A percentile compares a stretch with the other conserved stretches of the same genome.
These are phyloP conservation scores for Eragrostis nindensis DNA, from an alignment of 176 grass and related monocot genomes.

Conservation along the genomic window DNA sequence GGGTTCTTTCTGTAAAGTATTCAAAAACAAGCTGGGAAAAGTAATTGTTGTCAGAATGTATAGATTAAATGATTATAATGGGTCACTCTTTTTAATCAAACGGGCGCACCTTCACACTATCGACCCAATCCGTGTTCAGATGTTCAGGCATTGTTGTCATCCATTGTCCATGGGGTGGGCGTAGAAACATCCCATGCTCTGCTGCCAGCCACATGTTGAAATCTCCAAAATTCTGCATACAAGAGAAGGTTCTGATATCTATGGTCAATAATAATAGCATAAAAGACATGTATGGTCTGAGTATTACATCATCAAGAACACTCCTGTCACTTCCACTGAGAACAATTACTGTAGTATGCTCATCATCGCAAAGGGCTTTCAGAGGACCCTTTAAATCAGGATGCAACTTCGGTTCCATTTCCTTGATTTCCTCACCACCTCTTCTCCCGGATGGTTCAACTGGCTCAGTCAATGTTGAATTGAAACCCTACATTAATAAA, in stretches of 20 bases:
- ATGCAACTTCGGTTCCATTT: conserved; percentile 98
- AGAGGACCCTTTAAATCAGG: conserved; percentile 80
- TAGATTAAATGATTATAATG: conserved; percentile 15
- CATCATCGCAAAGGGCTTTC: conserved; percentile 78
- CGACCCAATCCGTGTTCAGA: conserved; percentile 98
- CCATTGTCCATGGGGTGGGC: conserved; percentile 83
- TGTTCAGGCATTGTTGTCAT: conserved; percentile 99
- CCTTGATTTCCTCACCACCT: conserved; percentile 97
- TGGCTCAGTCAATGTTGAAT: conserved; percentile 93
- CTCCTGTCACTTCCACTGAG: conserved; percentile 96
- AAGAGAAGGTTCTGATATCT: conserved; percentile 3
- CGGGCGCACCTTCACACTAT: conserved; percentile 81
- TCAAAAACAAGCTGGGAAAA: conserved; percentile 86
- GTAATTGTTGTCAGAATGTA: conserved; percentile 32
- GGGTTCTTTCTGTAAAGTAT: conserved; percentile 97
- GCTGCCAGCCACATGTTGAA: conserved; percentile 97
- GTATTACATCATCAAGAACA: conserved; percentile 87
- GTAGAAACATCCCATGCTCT: conserved; percentile 98
- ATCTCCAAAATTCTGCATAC: conserved; percentile 85
- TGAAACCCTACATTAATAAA: conserved; percentile 75
- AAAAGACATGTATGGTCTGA: conserved; percentile 14
- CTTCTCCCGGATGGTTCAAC: conserved; percentile 91
- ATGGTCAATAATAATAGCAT: conserved; percentile 24
- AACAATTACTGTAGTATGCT: conserved; percentile 83
- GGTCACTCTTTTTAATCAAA: neutral